These are phyloP conservation scores for Neurospora tetrasperma DNA, from an alignment of 495 filamentous ascomycete species.

Conservation along the genomic window DNA sequence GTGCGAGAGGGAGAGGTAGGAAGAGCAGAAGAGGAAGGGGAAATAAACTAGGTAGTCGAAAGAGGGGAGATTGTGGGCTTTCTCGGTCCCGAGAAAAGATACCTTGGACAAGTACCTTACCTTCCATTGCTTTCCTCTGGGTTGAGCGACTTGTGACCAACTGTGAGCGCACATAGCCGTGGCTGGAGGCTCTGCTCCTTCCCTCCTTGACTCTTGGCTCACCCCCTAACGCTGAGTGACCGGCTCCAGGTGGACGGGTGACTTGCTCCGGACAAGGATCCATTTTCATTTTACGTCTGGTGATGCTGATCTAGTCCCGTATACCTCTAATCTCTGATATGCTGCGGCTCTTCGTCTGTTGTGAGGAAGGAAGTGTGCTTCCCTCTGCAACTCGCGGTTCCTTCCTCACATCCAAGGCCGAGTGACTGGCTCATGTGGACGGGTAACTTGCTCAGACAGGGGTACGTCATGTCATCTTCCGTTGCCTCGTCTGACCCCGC, in stretches of 20 bases:
- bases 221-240: neutral
- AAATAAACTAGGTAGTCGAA: neutral
- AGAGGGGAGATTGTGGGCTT: neutral
- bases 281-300: neutral
- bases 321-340: neutral
- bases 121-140: neutral
- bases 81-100: neutral
- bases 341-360: neutral
- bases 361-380: neutral
- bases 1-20: neutral
- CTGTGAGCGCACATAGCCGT: neutral
- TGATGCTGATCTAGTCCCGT: neutral
- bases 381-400: neutral
- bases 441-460: neutral
- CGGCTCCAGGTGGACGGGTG: neutral
- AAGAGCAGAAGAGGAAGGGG: neutral
- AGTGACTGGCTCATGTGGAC: neutral
- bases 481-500: neutral
- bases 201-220: neutral
- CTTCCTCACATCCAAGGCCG: neutral
- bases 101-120: neutral
- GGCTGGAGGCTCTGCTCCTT: neutral
- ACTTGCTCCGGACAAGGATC: neutral
- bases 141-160: neutral
- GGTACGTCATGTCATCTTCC: neutral